Percentiles rank a stretch among this genome's conserved stretches.
Evolutionary conservation across 768 basidiomycete species (phyloP).

Genomic region (Auricularia auricula-judae): DNA sequence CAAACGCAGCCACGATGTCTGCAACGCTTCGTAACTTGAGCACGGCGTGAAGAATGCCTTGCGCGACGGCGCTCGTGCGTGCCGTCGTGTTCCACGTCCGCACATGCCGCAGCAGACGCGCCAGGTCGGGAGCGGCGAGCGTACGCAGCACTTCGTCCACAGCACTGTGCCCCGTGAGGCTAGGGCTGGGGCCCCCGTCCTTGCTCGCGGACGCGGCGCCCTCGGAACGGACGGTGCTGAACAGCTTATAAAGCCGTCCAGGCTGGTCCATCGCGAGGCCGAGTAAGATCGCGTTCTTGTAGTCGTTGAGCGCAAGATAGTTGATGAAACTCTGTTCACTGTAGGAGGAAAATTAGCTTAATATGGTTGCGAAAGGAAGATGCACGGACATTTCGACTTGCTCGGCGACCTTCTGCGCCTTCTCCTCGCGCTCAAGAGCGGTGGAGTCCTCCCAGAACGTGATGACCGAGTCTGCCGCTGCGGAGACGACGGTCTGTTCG

Average conservation of each 20-base stretch:
- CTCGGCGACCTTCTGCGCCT: constrained; percentile 59
- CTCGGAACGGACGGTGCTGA: constrained; percentile 45
- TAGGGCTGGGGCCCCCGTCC: constrained; percentile 10
- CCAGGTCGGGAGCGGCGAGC: constrained; percentile 62
- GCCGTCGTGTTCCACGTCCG: constrained; percentile 93
- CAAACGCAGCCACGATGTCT: constrained; percentile 61
- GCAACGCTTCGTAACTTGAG: constrained; percentile 67
- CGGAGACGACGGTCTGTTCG: constrained; percentile 79
- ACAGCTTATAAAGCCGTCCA: constrained; percentile 70
- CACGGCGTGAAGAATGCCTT: constrained; percentile 70
- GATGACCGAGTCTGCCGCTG: constrained; percentile 90
- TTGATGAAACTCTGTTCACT: constrained; percentile 96
- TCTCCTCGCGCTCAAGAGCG: constrained; percentile 66
- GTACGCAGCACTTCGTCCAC: constrained; percentile 77
- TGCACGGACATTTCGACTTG: constrained; percentile 66
- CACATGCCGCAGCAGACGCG: constrained; percentile 68
- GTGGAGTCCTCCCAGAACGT: constrained; percentile 97
- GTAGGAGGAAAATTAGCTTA: not conserved
- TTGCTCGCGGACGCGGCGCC: constrained; percentile 9
- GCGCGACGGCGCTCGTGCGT: constrained; percentile 78
- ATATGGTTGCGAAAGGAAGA: not conserved
- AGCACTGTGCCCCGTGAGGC: constrained; percentile 52
- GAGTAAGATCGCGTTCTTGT: constrained; percentile 80
- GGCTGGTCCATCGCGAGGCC: constrained; percentile 92
- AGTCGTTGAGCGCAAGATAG: constrained; percentile 79